A percentile compares a stretch with the other conserved stretches of the same genome.
Conservation (phyloP, 2,329 filamentous ascomycete genomes). For the Trichophyton simii region DNA sequence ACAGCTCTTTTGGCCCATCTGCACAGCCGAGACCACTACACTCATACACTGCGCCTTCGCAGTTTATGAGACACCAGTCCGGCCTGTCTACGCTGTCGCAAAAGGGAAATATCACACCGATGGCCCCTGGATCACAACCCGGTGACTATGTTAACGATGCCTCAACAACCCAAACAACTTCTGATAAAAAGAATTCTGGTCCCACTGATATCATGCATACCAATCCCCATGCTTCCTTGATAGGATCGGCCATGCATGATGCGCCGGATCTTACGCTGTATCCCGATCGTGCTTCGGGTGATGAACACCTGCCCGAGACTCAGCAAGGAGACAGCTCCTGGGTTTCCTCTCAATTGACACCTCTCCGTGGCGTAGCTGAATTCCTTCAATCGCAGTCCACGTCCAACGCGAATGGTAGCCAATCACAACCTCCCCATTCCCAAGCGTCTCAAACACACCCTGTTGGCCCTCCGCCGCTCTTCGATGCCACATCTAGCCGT, state of each 20-base stretch:
- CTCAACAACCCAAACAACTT: slow-evolving; percentile 74
- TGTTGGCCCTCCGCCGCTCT: slow-evolving; percentile 26
- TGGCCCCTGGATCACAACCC: slow-evolving; percentile 46
- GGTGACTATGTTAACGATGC: slow-evolving; percentile 68
- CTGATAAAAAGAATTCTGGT: slow-evolving; percentile 67
- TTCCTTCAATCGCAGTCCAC: slow-evolving; percentile 21
- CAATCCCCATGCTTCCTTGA: slow-evolving; percentile 50
- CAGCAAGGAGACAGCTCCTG: slow-evolving; percentile 39
- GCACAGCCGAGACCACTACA: slow-evolving; percentile 37
- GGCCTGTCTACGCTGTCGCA: slow-evolving; percentile 38
- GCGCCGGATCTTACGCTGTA: slow-evolving; percentile 43
- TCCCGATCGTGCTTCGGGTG: slow-evolving; percentile 39
- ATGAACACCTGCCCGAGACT: slow-evolving; percentile 53
- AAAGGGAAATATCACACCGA: slow-evolving; percentile 43
- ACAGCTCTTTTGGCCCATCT: slow-evolving; percentile 39
- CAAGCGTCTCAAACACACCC: slow-evolving; percentile 23
- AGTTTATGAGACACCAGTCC: slow-evolving; percentile 34
- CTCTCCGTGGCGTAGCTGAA: slow-evolving; percentile 19
- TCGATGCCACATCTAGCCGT: slow-evolving; percentile 19
- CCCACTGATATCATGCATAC: slow-evolving; percentile 55
- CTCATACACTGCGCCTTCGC: slow-evolving; percentile 36
- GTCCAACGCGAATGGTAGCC: slow-evolving; percentile 18
- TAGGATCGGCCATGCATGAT: slow-evolving; percentile 28
- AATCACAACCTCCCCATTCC: slow-evolving; percentile 24
- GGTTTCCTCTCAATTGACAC: slow-evolving; percentile 20